Evolutionary conservation across 768 basidiomycete species (phyloP).

Genomic region (Rhizopogon vinicolor): DNA sequence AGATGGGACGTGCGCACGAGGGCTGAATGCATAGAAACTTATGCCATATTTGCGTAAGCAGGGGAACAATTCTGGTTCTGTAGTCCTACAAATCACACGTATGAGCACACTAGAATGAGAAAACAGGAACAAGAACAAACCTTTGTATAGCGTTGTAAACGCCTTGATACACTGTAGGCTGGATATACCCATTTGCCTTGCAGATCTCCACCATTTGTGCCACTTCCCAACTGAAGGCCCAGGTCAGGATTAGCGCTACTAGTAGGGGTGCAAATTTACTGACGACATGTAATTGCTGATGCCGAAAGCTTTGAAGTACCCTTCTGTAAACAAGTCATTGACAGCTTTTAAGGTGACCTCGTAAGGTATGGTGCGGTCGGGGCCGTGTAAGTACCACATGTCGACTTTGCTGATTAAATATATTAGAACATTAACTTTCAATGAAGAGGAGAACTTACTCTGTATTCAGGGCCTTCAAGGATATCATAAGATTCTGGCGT

Average conservation of each 20-base stretch:
- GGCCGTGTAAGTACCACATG: conserved; percentile 14
- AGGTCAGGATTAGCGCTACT: not conserved
- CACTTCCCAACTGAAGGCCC: conserved; percentile 27
- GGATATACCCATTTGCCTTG: conserved; percentile 15
- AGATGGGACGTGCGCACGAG: conserved; percentile 15
- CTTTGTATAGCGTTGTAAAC: conserved; percentile 22
- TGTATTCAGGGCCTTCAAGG: conserved; percentile 41
- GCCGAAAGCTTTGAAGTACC: conserved; percentile 17
- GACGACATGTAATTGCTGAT: conserved; percentile 19
- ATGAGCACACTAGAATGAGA: not conserved
- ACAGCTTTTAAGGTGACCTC: conserved; percentile 17
- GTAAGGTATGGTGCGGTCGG: conserved; percentile 18
- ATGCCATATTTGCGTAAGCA: conserved; percentile 23
- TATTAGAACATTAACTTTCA: not conserved
- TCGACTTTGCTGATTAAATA: conserved; percentile 1
- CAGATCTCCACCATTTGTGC: conserved; percentile 26
- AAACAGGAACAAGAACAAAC: not conserved
- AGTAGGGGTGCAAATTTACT: not conserved
- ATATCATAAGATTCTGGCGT: conserved; percentile 27
- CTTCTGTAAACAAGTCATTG: conserved; percentile 21
- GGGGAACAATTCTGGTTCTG: conserved; percentile 14
- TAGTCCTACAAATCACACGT: not conserved
- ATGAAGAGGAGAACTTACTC: conserved; percentile 31
- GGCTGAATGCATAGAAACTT: conserved; percentile 30
- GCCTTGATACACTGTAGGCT: conserved; percentile 24